phyloP scores from a whole-genome alignment of 257 asterid species.

The Echites panduratus region DNA sequence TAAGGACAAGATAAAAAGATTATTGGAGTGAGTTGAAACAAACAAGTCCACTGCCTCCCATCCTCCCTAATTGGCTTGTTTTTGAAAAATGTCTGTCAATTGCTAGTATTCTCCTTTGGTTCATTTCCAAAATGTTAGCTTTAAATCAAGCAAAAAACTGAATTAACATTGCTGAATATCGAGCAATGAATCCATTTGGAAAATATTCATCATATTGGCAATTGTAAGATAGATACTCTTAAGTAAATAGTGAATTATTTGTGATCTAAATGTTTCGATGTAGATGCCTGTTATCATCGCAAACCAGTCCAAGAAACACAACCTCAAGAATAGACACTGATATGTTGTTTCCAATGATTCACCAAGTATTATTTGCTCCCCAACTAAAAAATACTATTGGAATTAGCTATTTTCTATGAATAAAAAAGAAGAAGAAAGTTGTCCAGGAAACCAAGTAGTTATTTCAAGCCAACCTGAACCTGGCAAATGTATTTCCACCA shows the following conservation, averaged over 20 bases:
- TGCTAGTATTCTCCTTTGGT: background rate
- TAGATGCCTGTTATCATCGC: background rate
- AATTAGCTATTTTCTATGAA: too few species aligned
- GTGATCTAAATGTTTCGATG: background rate
- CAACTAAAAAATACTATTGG: too few species aligned
- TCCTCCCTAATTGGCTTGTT: background rate
- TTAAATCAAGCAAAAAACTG: background rate
- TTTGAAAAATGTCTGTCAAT: background rate
- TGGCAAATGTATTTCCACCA: background rate
- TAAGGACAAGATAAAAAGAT: background rate
- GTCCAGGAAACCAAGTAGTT: background rate
- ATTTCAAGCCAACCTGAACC: background rate
- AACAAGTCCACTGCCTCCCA: background rate
- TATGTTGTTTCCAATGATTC: background rate
- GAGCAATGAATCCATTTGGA: background rate
- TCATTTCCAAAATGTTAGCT: background rate
- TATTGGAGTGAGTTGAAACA: background rate
- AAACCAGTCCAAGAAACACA: background rate
- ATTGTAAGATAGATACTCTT: background rate
- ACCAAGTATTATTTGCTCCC: background rate
- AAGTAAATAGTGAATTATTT: background rate
- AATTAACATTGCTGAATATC: background rate
- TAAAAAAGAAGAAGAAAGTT: background rate
- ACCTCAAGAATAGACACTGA: background rate
- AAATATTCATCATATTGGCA: background rate